Conservation (phyloP, 768 basidiomycete genomes). For the Auriscalpium orientale region DNA sequence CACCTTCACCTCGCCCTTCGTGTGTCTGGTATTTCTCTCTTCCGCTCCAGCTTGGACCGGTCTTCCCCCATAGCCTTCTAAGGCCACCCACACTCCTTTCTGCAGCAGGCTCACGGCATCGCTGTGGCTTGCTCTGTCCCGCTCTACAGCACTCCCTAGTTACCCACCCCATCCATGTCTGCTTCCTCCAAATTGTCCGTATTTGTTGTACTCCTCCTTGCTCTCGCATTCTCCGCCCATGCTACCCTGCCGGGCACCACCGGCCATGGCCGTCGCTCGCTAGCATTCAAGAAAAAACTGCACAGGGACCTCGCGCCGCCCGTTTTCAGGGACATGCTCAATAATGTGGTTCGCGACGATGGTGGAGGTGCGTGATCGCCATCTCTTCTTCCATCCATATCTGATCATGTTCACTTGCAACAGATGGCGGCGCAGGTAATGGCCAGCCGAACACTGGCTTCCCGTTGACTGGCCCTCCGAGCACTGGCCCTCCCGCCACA, state of each 20-base stretch:
- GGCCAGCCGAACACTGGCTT: not conserved
- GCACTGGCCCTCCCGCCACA: not conserved
- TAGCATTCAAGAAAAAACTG: not conserved
- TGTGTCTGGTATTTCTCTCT: not conserved
- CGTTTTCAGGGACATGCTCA: not conserved
- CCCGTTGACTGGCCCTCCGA: not conserved
- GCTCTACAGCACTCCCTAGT: not conserved
- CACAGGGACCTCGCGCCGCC: not conserved
- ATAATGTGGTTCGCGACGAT: not conserved
- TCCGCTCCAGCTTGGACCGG: not conserved
- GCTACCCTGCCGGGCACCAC: not conserved
- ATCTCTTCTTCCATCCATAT: too few species aligned
- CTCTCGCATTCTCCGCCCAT: not conserved
- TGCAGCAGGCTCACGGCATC: not conserved
- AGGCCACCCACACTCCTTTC: not conserved
- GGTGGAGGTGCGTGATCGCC: not conserved
- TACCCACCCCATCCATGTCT: not conserved
- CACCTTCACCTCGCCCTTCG: not conserved
- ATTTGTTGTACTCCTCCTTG: conserved; percentile 1
- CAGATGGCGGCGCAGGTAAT: not conserved
- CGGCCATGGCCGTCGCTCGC: conserved; percentile 1
- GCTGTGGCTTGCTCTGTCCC: not conserved
- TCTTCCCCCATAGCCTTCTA: not conserved
- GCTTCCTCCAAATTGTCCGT: not conserved
- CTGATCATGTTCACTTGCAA: too few species aligned